These are phyloP conservation scores for Salix caprea DNA, from an alignment of 345 rosid genomes.

Conservation along the genomic window DNA sequence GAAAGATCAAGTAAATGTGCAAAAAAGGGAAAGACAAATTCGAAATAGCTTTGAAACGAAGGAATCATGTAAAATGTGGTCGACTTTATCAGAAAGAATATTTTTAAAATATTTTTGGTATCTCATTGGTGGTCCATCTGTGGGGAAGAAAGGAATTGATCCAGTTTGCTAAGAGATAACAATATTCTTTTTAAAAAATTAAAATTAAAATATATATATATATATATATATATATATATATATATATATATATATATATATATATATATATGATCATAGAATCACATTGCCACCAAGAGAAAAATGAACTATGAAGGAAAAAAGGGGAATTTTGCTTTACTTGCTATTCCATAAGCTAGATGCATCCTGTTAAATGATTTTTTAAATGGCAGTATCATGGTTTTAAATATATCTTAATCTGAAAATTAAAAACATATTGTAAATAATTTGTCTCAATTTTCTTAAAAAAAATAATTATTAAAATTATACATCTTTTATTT, in stretches of 20 bases:
- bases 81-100: background rate
- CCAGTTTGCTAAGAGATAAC: background rate
- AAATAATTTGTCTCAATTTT: too few relatives aligned
- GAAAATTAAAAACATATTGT: too few relatives aligned
- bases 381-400: too few relatives aligned
- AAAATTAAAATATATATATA: too few relatives aligned
- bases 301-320: background rate
- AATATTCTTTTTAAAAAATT: background rate
- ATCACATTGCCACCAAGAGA: background rate
- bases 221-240: too few relatives aligned
- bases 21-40: background rate
- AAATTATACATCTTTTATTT: too few relatives aligned
- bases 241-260: too few relatives aligned
- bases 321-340: background rate
- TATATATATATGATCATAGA: background rate
- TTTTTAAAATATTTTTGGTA: background rate
- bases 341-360: background rate
- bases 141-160: background rate
- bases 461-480: too few relatives aligned
- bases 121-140: background rate
- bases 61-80: background rate
- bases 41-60: background rate
- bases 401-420: too few relatives aligned
- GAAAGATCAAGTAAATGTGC: background rate
- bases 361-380: too few relatives aligned